Conservation (phyloP, 2,329 filamentous ascomycete species). For the Fusarium torreyae region DNA sequence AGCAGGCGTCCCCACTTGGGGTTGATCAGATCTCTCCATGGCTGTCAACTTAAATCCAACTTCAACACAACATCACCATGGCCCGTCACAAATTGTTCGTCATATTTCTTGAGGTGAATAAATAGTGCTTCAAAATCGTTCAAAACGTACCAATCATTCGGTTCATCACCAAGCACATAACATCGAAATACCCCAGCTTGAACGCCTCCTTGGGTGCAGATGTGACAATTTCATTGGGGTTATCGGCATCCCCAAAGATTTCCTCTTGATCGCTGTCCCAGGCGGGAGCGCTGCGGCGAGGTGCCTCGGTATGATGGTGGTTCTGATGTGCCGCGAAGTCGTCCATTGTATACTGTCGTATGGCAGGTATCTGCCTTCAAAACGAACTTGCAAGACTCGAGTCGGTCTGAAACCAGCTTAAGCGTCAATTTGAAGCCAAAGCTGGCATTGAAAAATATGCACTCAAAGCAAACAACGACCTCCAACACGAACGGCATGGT, state of each 20-base stretch:
- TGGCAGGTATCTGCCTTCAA: constrained; percentile 2
- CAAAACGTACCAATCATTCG: constrained; percentile 55
- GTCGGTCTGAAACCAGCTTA: constrained; percentile 7
- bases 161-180: constrained; percentile 56
- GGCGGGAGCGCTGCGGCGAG: constrained; percentile 15
- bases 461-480: constrained; percentile 9
- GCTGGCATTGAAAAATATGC: constrained; percentile 21
- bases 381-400: not conserved
- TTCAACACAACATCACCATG: constrained; percentile 31
- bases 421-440: constrained; percentile 7
- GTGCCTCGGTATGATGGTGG: constrained; percentile 14
- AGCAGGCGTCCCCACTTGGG: constrained; percentile 45
- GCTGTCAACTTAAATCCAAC: constrained; percentile 43
- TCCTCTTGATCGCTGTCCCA: constrained; percentile 40
- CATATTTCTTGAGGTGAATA: not conserved
- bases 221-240: constrained; percentile 52
- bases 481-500: constrained; percentile 1
- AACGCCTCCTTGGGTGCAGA: constrained; percentile 55
- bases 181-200: constrained; percentile 55
- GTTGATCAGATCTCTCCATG: constrained; percentile 6
- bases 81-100: not conserved
- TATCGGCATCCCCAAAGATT: constrained; percentile 34
- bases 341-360: constrained; percentile 44
- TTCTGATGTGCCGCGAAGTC: constrained; percentile 48
- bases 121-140: too few species aligned